phyloP scores from a whole-genome alignment of 2,329 filamentous ascomycete species.

The Graphium sp. region DNA sequence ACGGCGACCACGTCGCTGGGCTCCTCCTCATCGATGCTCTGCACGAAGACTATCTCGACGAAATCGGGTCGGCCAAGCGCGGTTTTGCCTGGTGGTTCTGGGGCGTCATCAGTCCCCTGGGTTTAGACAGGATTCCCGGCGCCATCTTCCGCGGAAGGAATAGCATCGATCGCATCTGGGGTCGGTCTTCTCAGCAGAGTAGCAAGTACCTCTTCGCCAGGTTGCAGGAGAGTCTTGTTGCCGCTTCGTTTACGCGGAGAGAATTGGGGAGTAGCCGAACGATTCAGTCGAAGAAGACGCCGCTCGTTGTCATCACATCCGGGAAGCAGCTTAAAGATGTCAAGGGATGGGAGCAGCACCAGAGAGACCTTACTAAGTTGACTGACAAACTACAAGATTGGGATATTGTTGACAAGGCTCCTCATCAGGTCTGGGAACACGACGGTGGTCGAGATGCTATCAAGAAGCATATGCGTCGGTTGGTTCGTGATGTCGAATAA shows the following conservation, averaged over 20 bases:
- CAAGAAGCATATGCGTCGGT: conserved; percentile 59
- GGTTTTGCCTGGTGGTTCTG: conserved; percentile 79
- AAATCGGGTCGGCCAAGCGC: conserved; percentile 46
- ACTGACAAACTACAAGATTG: conserved; percentile 66
- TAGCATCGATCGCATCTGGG: conserved; percentile 72
- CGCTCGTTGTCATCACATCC: conserved; percentile 69
- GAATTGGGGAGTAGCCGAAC: conserved; percentile 65
- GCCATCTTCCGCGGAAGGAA: conserved; percentile 70
- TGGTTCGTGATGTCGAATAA: conserved; percentile 27
- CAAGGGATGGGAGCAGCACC: conserved; percentile 63
- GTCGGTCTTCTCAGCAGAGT: conserved; percentile 58
- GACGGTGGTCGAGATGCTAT: conserved; percentile 54
- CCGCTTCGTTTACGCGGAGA: conserved; percentile 65
- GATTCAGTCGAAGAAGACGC: conserved; percentile 62
- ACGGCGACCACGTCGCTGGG: conserved; percentile 57
- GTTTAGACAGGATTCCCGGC: conserved; percentile 62
- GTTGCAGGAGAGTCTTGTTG: conserved; percentile 83
- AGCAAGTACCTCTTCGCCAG: conserved; percentile 80
- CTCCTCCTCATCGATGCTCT: conserved; percentile 75
- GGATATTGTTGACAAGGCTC: conserved; percentile 74
- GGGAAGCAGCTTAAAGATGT: conserved; percentile 52
- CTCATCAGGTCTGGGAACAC: conserved; percentile 74
- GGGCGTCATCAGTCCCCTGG: conserved; percentile 74
- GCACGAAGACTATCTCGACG: conserved; percentile 68
- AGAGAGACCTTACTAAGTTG: conserved; percentile 66